phyloP scores from a whole-genome alignment of 176 grass and related monocot species.

The Urochloa ruziziensis region DNA sequence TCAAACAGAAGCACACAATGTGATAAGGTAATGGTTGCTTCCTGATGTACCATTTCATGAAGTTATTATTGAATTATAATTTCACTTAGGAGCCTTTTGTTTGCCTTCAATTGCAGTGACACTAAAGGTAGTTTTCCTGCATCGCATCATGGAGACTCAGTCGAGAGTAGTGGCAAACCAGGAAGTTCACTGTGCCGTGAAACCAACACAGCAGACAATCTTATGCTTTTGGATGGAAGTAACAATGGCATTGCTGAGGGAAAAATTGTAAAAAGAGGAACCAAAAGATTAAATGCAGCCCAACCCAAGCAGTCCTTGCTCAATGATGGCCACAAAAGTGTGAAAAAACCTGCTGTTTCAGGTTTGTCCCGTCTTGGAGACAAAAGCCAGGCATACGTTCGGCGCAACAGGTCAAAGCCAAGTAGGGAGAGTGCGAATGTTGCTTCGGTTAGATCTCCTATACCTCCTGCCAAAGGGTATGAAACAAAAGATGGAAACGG shows the following conservation, averaged over 20 bases:
- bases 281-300: conserved; percentile 56
- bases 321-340: conserved; percentile 48
- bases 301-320: conserved; percentile 43
- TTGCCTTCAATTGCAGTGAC: conserved; percentile 52
- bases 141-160: conserved; percentile 70
- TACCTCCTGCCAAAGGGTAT: conserved; percentile 10
- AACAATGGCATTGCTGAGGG: conserved; percentile 50
- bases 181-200: conserved; percentile 52
- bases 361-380: conserved; percentile 54
- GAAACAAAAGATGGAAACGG: conserved; percentile 36
- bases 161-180: conserved; percentile 74
- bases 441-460: conserved; percentile 43
- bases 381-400: conserved; percentile 55
- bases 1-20: conserved; percentile 59
- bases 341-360: conserved; percentile 66
- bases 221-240: conserved; percentile 72
- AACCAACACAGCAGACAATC: conserved; percentile 80
- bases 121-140: conserved; percentile 85
- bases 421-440: conserved; percentile 41
- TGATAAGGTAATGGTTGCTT: conserved; percentile 52
- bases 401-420: conserved; percentile 53
- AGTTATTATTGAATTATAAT: background rate
- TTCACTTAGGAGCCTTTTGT: conserved; percentile 19
- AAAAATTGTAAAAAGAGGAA: conserved; percentile 58
- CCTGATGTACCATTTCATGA: conserved; percentile 9